phyloP scores from a whole-genome alignment of 768 basidiomycete species.

The Naganishia vishniacii region DNA sequence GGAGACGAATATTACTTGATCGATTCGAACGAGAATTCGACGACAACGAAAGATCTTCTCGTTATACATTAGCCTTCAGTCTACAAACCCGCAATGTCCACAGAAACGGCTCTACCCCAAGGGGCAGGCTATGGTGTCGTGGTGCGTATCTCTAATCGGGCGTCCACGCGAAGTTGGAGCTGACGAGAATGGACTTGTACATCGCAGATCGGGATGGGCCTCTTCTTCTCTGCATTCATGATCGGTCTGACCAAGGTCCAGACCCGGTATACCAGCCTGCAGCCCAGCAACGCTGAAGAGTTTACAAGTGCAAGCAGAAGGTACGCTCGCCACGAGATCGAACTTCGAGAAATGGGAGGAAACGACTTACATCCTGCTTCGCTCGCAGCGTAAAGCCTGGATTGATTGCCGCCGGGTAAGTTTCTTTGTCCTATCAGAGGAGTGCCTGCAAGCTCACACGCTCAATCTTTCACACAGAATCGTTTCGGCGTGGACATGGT shows the following conservation, averaged over 20 bases:
- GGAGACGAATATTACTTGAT: too few species aligned
- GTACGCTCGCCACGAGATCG: slow-evolving; percentile 24
- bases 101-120: slow-evolving; percentile 56
- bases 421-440: neutral
- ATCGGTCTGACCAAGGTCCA: slow-evolving; percentile 70
- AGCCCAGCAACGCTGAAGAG: slow-evolving; percentile 67
- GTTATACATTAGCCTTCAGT: neutral
- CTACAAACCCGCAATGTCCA: neutral
- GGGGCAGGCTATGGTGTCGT: slow-evolving; percentile 76
- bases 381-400: slow-evolving; percentile 70
- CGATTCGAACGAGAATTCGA: too few species aligned
- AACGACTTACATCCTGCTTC: neutral
- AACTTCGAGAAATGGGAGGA: too few species aligned
- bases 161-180: neutral
- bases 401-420: slow-evolving; percentile 86
- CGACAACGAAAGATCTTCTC: neutral
- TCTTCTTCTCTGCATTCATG: slow-evolving; percentile 78
- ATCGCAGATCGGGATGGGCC: slow-evolving; percentile 61
- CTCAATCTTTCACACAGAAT: slow-evolving; percentile 11
- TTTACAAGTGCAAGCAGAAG: slow-evolving; percentile 48
- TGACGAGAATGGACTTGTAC: neutral
- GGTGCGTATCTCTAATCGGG: slow-evolving; percentile 50
- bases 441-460: neutral
- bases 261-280: slow-evolving; percentile 66
- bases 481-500: slow-evolving; percentile 63